These are phyloP conservation scores for Hortiboletus flavorubellus DNA, from an alignment of 768 basidiomycete genomes.

Conservation along the genomic window DNA sequence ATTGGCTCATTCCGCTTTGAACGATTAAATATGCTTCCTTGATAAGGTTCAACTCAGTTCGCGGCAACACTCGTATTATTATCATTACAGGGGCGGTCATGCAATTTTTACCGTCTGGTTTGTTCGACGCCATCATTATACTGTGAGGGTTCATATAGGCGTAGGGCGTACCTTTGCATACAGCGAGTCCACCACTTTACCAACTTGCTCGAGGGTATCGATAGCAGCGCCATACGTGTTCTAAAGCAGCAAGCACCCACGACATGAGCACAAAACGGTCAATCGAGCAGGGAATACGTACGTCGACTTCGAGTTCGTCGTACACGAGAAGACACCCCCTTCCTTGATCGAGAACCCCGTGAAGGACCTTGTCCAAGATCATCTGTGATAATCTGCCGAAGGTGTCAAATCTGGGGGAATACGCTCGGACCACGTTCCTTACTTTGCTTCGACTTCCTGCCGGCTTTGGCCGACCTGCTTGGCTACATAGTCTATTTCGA, in stretches of 20 bases:
- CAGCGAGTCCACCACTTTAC: constrained; percentile 90
- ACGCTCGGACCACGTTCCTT: constrained; percentile 23
- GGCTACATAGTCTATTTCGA: constrained; percentile 90
- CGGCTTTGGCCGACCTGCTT: constrained; percentile 81
- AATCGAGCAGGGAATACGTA: constrained; percentile 38
- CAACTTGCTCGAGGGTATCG: constrained; percentile 83
- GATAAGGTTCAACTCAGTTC: neutral
- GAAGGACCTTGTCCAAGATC: constrained; percentile 93
- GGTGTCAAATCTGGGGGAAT: neutral
- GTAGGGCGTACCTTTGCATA: constrained; percentile 68
- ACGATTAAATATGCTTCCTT: neutral
- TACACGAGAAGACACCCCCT: constrained; percentile 90
- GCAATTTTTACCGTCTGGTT: constrained; percentile 44
- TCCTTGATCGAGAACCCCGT: constrained; percentile 96
- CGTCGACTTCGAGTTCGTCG: constrained; percentile 81
- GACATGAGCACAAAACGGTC: constrained; percentile 1
- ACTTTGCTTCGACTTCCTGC: constrained; percentile 91
- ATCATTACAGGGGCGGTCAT: constrained; percentile 16
- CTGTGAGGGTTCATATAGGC: neutral
- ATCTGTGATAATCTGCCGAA: constrained; percentile 82
- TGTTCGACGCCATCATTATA: neutral
- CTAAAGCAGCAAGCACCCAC: constrained; percentile 38
- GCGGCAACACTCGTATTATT: neutral
- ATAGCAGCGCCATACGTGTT: constrained; percentile 87
- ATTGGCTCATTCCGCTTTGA: neutral